phyloP scores from a whole-genome alignment of 495 filamentous ascomycete species.

The Neurospora tetrasperma region DNA sequence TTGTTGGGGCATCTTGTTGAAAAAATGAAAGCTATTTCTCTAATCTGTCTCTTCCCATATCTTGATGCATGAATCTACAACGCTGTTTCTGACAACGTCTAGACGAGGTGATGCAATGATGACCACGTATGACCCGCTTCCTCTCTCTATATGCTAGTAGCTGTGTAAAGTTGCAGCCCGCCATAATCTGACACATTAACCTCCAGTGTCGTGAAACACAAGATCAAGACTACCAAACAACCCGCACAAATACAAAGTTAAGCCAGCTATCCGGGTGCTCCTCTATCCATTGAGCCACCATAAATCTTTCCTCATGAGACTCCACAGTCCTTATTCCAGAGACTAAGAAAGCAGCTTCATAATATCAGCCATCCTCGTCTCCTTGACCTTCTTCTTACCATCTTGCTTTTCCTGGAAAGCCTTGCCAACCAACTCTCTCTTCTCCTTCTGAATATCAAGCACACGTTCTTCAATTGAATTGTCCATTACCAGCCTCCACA shows the following conservation, averaged over 20 bases:
- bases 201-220: neutral
- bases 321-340: neutral
- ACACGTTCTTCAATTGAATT: constrained; percentile 79
- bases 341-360: constrained; percentile 26
- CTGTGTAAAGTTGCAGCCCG: neutral
- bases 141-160: neutral
- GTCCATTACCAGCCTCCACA: constrained; percentile 78
- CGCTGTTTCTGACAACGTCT: neutral
- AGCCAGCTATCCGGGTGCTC: neutral
- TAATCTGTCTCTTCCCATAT: neutral
- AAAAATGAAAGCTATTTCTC: neutral
- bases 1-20: neutral
- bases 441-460: constrained; percentile 68
- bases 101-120: neutral
- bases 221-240: neutral
- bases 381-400: constrained; percentile 34
- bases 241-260: neutral
- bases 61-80: neutral
- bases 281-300: neutral
- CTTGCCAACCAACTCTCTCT: constrained; percentile 66
- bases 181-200: neutral
- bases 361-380: constrained; percentile 32
- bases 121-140: neutral
- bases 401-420: constrained; percentile 57
- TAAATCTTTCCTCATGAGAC: neutral